Evolutionary conservation across 192 early-diverging fungal genomes (phyloP), one percentile per base, ranked within the genome.

Genomic region (Powellomyces hirtus): DNA sequence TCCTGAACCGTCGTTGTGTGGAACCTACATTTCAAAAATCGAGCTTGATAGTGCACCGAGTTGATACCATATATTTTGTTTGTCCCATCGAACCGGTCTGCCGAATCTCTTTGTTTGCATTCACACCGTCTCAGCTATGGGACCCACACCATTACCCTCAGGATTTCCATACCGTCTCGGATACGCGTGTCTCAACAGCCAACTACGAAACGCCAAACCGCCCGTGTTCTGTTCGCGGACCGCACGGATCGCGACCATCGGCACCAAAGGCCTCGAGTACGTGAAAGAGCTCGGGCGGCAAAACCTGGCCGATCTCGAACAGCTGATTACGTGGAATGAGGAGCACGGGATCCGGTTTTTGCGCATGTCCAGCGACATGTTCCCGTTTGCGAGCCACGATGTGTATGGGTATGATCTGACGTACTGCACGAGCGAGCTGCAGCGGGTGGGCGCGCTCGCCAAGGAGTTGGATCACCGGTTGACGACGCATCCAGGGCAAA

Each of bases 401-500:
- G 51, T 61, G 22, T 40, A 53, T n/a, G 79, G 81, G 62, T 80
- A 78, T 63, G 81, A 74, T 70, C 50, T 71, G 14, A 31, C 44
- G 16, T 59, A 60, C 14, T 80, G 69, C 18, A 42, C 52, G n/a
- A 62, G 79, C 0, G 75, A 66, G 30, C 57, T 83, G 26, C 37
- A 64, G 27, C 63, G 66, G 34, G 59, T 71, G 8, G 81, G 81
- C 8, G 64, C 36, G 2, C 59, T 70, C n/a, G 77, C 79, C 10
- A 62, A 58, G n/a, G 68, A 68, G 59, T 62, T 73, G 57, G 70
- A 62, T n/a, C 79, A 81, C 61, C 71, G 81, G 36, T 46, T 83
- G 70, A 83, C 81, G 6, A 75, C 62, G 59, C 81, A 83, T 69
- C 81, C 81, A 27, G 81, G 81, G 5, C 81, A 83, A 59, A n/a